Conservation (phyloP, 2,329 filamentous ascomycete genomes). For the Scortechinia acanthostroma region DNA sequence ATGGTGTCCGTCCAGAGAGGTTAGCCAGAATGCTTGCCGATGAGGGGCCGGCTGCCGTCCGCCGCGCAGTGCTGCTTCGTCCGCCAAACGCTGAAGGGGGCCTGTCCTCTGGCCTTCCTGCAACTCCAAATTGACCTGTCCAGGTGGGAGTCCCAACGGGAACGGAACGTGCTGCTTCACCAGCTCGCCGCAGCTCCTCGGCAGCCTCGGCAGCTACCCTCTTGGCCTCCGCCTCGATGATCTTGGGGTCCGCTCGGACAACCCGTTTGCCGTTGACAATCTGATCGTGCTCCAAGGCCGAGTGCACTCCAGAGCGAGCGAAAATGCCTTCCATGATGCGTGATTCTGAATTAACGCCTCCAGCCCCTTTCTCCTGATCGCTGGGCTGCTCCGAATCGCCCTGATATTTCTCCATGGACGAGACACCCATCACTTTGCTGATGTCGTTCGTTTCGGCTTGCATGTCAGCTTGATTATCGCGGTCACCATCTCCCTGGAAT, state of each 20-base stretch:
- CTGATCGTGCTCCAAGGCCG: conserved; percentile 86
- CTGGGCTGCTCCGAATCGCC: conserved; percentile 31
- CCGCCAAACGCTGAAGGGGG: conserved; percentile 34
- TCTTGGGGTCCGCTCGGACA: conserved; percentile 66
- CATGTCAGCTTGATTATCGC: no score
- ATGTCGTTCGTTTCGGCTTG: background rate
- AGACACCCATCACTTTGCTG: conserved; percentile 41
- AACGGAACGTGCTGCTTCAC: conserved; percentile 63
- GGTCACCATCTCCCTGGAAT: background rate
- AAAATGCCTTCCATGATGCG: conserved; percentile 87
- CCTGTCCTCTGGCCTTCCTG: conserved; percentile 66
- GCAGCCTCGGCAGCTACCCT: conserved; percentile 74
- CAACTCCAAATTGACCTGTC: conserved; percentile 78
- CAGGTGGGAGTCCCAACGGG: conserved; percentile 85
- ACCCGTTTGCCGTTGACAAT: conserved; percentile 74
- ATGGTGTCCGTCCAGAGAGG: background rate
- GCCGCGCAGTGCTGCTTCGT: conserved; percentile 34
- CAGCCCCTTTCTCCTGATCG: background rate
- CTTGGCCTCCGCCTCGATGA: conserved; percentile 77
- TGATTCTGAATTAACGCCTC: background rate
- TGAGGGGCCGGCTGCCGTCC: background rate
- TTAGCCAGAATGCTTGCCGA: background rate
- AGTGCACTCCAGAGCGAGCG: conserved; percentile 71
- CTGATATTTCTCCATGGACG: conserved; percentile 57
- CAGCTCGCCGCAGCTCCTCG: conserved; percentile 65